phyloP scores from a whole-genome alignment of 1,139 yeast species.

The Kodamaea plutei region DNA sequence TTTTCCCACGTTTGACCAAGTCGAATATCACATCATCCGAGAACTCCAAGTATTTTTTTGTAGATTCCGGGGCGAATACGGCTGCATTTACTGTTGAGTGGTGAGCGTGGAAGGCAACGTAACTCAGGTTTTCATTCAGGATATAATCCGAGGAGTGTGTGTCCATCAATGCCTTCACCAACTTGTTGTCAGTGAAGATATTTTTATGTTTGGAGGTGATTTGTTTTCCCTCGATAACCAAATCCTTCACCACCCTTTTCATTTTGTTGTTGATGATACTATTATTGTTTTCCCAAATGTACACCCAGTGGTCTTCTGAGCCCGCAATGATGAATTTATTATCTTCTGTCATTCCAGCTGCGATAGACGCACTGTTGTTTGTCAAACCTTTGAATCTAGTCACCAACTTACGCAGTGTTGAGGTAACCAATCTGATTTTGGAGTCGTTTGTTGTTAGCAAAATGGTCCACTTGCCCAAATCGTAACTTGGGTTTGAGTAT shows the following conservation, averaged over 20 bases:
- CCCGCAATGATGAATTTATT: slow-evolving; percentile 50
- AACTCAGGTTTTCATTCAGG: slow-evolving; percentile 48
- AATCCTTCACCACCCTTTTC: slow-evolving; percentile 31
- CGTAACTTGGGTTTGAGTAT: slow-evolving; percentile 11
- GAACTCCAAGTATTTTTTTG: slow-evolving; percentile 60
- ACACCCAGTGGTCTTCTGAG: slow-evolving; percentile 68
- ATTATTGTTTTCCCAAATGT: slow-evolving; percentile 61
- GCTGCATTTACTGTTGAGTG: slow-evolving; percentile 72
- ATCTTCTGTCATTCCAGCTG: slow-evolving; percentile 62
- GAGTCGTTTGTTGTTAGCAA: slow-evolving; percentile 79
- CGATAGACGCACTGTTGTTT: slow-evolving; percentile 67
- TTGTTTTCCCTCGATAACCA: slow-evolving; percentile 33
- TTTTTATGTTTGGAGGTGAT: slow-evolving; percentile 30
- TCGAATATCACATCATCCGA: slow-evolving; percentile 81
- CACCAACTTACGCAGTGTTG: slow-evolving; percentile 53
- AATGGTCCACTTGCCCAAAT: slow-evolving; percentile 32
- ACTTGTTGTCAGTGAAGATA: slow-evolving; percentile 30
- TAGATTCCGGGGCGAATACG: slow-evolving; percentile 70
- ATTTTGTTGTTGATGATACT: slow-evolving; percentile 37
- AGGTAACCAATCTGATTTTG: slow-evolving; percentile 60
- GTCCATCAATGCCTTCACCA: slow-evolving; percentile 27
- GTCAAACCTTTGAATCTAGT: slow-evolving; percentile 71
- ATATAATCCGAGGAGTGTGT: slow-evolving; percentile 24
- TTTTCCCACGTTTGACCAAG: slow-evolving; percentile 31
- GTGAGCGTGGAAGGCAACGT: slow-evolving; percentile 75